A percentile compares a stretch with the other conserved stretches of the same genome.
phyloP scores from a whole-genome alignment of 2,329 filamentous ascomycete species.

The Waltergamsia citrina region DNA sequence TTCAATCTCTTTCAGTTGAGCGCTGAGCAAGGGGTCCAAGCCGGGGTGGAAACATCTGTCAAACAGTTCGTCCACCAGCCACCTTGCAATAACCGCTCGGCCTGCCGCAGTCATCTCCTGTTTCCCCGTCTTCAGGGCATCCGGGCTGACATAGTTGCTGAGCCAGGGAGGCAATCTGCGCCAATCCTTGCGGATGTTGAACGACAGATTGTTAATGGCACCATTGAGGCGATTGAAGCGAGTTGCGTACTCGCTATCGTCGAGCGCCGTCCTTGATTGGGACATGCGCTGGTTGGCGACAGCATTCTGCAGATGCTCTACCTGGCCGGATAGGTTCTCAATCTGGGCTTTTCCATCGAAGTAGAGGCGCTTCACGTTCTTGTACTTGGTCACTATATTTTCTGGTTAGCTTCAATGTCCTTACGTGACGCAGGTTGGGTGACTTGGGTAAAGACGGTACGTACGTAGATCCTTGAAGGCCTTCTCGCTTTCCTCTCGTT shows the following conservation, averaged over 20 bases:
- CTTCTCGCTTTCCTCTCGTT: slow-evolving; percentile 42
- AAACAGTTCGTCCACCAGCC: slow-evolving; percentile 87
- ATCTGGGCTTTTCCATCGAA: slow-evolving; percentile 94
- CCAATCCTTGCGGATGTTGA: slow-evolving; percentile 96
- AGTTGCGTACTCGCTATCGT: slow-evolving; percentile 87
- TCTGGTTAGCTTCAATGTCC: slow-evolving; percentile 25
- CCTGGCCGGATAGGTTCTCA: slow-evolving; percentile 75
- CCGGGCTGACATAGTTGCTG: slow-evolving; percentile 68
- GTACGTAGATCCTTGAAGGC: slow-evolving; percentile 48
- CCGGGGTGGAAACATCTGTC: slow-evolving; percentile 88
- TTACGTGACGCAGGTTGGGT: slow-evolving; percentile 1
- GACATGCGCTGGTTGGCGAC: slow-evolving; percentile 92
- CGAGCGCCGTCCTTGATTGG: slow-evolving; percentile 84
- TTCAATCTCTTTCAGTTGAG: slow-evolving; percentile 77
- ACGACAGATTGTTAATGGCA: slow-evolving; percentile 87
- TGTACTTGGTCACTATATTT: slow-evolving; percentile 77
- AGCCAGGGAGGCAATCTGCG: slow-evolving; percentile 73
- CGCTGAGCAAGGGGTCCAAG: slow-evolving; percentile 66
- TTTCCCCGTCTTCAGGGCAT: slow-evolving; percentile 77
- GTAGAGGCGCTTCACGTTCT: slow-evolving; percentile 95
- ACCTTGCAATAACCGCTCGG: slow-evolving; percentile 77
- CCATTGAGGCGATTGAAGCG: slow-evolving; percentile 88
- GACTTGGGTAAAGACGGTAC: slow-evolving; percentile 11
- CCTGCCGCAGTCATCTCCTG: slow-evolving; percentile 98
- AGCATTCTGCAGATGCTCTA: slow-evolving; percentile 94